A percentile compares a stretch with the other conserved stretches of the same genome.
These are phyloP conservation scores for Decorospora gaudefroyi DNA, from an alignment of 2,329 filamentous ascomycete species.

Conservation along the genomic window DNA sequence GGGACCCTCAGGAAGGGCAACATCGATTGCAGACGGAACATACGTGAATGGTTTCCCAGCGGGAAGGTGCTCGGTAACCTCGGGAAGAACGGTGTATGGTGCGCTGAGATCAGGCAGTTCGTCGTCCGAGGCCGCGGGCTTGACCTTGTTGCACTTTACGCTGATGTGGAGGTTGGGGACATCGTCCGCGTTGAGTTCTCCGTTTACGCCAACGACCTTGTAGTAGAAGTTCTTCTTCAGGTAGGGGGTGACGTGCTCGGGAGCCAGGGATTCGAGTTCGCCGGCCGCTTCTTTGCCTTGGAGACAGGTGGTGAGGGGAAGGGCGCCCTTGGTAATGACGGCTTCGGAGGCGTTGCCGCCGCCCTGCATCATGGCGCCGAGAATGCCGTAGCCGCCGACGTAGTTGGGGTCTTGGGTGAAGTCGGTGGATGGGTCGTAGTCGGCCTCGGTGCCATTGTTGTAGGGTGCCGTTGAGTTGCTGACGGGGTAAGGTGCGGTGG, in stretches of 20 bases:
- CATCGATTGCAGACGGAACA: conserved; percentile 28
- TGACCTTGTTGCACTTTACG: conserved; percentile 39
- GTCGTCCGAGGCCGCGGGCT: conserved; percentile 29
- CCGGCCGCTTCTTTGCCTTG: conserved; percentile 40
- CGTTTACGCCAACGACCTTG: conserved; percentile 40
- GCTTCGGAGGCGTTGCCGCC: conserved; percentile 31
- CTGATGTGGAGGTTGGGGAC: conserved; percentile 44
- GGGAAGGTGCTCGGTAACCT: conserved; percentile 35
- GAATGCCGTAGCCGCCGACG: conserved; percentile 42
- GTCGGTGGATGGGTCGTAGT: conserved; percentile 35
- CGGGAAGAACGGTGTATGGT: conserved; percentile 33
- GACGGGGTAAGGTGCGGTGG: conserved; percentile 22
- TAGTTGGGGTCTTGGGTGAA: conserved; percentile 40
- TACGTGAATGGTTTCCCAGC: conserved; percentile 40
- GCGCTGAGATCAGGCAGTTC: conserved; percentile 39
- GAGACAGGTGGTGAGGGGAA: conserved; percentile 44
- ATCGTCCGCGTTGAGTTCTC: conserved; percentile 35
- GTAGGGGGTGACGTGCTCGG: conserved; percentile 42
- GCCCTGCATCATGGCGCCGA: conserved; percentile 35
- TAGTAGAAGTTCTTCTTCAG: conserved; percentile 45
- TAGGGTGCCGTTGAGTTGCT: conserved; percentile 28
- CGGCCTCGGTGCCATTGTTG: conserved; percentile 28
- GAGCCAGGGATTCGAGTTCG: conserved; percentile 38
- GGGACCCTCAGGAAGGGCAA: conserved; percentile 18
- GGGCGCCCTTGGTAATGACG: conserved; percentile 38